A percentile compares a stretch with the other conserved stretches of the same genome.
Conservation (phyloP, 1,284 basidiomycete genomes). For the Neolentinus lepideus region DNA sequence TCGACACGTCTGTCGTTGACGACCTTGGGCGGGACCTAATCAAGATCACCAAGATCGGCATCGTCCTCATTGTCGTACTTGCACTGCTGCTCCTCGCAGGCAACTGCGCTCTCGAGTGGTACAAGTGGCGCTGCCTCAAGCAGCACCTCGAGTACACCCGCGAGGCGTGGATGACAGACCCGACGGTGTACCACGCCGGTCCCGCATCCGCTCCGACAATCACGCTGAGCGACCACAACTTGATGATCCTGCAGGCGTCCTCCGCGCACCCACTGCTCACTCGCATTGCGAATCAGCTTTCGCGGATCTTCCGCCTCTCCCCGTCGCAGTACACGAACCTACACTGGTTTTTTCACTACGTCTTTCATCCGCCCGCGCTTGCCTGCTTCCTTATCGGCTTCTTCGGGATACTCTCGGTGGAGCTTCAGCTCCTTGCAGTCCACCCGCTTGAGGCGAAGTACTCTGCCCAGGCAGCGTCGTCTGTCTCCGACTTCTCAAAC, state of each 20-base stretch:
- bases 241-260: conserved; percentile 64
- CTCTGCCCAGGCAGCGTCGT: conserved; percentile 46
- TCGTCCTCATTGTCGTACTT: conserved; percentile 57
- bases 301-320: conserved; percentile 41
- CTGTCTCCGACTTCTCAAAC: conserved; percentile 60
- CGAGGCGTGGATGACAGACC: conserved; percentile 68
- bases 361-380: conserved; percentile 86
- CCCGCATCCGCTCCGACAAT: conserved; percentile 38
- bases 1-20: conserved; percentile 82
- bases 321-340: conserved; percentile 58
- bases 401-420: conserved; percentile 83
- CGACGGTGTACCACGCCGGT: conserved; percentile 40
- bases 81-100: conserved; percentile 58
- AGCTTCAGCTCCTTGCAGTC: conserved; percentile 79
- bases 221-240: conserved; percentile 63
- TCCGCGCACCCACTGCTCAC: conserved; percentile 66
- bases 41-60: conserved; percentile 72
- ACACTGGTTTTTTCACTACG: conserved; percentile 82
- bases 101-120: conserved; percentile 71
- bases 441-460: conserved; percentile 64
- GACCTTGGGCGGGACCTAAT: conserved; percentile 72
- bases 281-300: conserved; percentile 50
- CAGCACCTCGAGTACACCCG: conserved; percentile 61
- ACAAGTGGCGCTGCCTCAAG: conserved; percentile 69
- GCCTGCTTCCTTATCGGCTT: conserved; percentile 87